Evolutionary conservation across 192 early-diverging fungal species (phyloP).

Genomic region (Rhizoclosmatium globosum): DNA sequence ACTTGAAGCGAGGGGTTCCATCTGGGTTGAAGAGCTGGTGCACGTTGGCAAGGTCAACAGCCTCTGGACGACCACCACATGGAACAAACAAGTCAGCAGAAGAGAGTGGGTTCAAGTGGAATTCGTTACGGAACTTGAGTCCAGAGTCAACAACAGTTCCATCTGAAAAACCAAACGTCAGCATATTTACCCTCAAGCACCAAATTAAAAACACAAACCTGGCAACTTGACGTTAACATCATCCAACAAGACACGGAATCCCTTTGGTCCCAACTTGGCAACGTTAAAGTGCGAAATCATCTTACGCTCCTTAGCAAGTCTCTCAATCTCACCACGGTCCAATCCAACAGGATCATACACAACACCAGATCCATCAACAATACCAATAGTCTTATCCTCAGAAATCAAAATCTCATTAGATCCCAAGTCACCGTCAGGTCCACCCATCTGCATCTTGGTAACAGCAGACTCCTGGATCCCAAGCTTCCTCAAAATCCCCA

Average conservation of each 20-base stretch:
- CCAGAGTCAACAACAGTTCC: conserved; percentile 83
- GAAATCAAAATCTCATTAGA: conserved; percentile 96
- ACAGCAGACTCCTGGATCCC: conserved; percentile 73
- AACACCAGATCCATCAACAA: conserved; percentile 92
- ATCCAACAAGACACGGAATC: conserved; percentile 89
- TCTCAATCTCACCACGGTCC: conserved; percentile 77
- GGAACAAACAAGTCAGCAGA: conserved; percentile 87
- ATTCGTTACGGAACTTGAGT: conserved; percentile 90
- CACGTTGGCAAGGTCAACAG: conserved; percentile 89
- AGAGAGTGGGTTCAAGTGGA: conserved; percentile 80
- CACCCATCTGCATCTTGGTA: conserved; percentile 88
- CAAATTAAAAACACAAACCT: conserved; percentile 1
- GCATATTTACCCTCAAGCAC: not conserved
- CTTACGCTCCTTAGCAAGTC: conserved; percentile 76
- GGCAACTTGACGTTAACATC: conserved; percentile 84
- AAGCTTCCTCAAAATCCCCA: conserved; percentile 77
- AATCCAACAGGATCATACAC: conserved; percentile 86
- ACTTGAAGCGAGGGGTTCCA: conserved; percentile 87
- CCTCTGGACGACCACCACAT: conserved; percentile 92
- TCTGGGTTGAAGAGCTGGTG: conserved; percentile 72
- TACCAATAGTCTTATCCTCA: conserved; percentile 85
- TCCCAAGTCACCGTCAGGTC: conserved; percentile 92
- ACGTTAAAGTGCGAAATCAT: conserved; percentile 88
- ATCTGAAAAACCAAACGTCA: conserved; percentile 37
- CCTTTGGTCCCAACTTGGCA: conserved; percentile 72